Evolutionary conservation across 805 yeast genomes (phyloP).

Genomic region (Cyberlindnera suaveolens): DNA sequence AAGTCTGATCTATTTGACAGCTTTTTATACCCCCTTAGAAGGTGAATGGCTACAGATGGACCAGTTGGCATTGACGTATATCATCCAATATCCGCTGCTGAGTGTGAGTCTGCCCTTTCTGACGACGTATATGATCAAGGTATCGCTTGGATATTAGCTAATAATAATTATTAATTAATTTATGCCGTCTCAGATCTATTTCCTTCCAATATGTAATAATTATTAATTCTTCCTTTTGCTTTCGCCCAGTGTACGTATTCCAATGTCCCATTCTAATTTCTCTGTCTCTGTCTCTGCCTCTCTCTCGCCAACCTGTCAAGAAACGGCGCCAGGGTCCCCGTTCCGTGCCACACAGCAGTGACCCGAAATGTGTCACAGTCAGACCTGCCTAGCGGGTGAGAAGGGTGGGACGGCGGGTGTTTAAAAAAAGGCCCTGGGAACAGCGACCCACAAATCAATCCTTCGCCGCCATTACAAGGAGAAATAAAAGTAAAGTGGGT

Average conservation of each 20-base stretch:
- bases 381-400: too few relatives aligned
- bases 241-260: too few relatives aligned
- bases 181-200: neutral
- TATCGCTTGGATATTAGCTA: conserved; percentile 1
- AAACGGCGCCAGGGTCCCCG: too few relatives aligned
- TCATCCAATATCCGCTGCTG: conserved; percentile 20
- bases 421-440: too few relatives aligned
- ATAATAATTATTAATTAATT: neutral
- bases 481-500: too few relatives aligned
- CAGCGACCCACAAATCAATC: too few relatives aligned
- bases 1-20: conserved; percentile 79
- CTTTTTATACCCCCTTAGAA: conserved; percentile 64
- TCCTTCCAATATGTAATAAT: neutral
- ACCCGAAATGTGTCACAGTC: too few relatives aligned
- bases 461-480: too few relatives aligned
- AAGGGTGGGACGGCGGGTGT: too few relatives aligned
- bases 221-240: too few relatives aligned
- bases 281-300: neutral
- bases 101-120: conserved; percentile 22
- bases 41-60: conserved; percentile 17
- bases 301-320: neutral
- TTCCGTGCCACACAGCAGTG: too few relatives aligned
- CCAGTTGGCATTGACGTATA: conserved; percentile 19
- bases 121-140: conserved; percentile 11
- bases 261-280: neutral